These are phyloP conservation scores for Amanita pseudoporphyria DNA, from an alignment of 768 basidiomycete species.

Conservation along the genomic window DNA sequence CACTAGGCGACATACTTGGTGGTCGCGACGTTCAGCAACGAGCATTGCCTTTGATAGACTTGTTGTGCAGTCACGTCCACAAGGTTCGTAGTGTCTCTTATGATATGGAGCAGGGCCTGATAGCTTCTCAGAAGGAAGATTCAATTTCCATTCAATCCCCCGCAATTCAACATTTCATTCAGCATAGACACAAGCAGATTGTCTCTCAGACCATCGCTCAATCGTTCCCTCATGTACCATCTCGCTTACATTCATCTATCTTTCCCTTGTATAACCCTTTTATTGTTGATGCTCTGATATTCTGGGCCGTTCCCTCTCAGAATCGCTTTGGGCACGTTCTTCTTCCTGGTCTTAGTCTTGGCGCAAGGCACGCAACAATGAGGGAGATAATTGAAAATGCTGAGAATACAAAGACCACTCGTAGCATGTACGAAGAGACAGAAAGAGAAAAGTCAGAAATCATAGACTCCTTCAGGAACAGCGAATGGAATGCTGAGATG, in stretches of 20 bases:
- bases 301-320: slow-evolving; percentile 63
- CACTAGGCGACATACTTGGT: slow-evolving; percentile 41
- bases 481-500: slow-evolving; percentile 74
- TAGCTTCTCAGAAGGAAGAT: background rate
- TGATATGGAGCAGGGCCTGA: background rate
- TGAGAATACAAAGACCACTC: slow-evolving; percentile 54
- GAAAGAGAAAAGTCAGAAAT: slow-evolving; percentile 60
- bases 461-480: slow-evolving; percentile 52
- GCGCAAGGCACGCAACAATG: slow-evolving; percentile 61
- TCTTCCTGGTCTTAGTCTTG: slow-evolving; percentile 50
- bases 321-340: slow-evolving; percentile 52
- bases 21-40: slow-evolving; percentile 30
- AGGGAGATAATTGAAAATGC: slow-evolving; percentile 49
- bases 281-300: slow-evolving; percentile 62
- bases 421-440: slow-evolving; percentile 91
- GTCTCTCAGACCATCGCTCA: slow-evolving; percentile 18
- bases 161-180: slow-evolving; percentile 37
- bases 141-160: slow-evolving; percentile 13
- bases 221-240: slow-evolving; percentile 49
- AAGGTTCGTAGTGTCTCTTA: slow-evolving; percentile 24
- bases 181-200: slow-evolving; percentile 37
- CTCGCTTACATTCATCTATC: slow-evolving; percentile 37
- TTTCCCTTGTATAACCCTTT: slow-evolving; percentile 79
- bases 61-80: slow-evolving; percentile 39
- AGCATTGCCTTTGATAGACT: slow-evolving; percentile 42